phyloP scores from a whole-genome alignment of 352 stramenopile species.

The Hyaloperonospora brassicae region DNA sequence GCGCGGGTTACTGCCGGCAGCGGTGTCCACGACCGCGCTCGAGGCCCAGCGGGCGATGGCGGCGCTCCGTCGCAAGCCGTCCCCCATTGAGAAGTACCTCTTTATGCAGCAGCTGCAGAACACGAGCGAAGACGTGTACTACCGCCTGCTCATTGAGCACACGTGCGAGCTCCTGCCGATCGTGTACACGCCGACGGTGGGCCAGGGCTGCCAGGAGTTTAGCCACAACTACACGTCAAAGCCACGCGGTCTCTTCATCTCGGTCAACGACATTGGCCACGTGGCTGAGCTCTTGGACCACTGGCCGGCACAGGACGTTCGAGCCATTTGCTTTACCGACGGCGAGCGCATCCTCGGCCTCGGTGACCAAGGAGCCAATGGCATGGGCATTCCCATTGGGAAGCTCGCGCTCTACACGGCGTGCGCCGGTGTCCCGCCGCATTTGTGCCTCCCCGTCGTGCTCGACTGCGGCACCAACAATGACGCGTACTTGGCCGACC shows the following conservation, averaged over 20 bases:
- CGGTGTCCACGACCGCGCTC: conserved; percentile 71
- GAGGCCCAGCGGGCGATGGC: conserved; percentile 86
- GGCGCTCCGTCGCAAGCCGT: conserved; percentile 73
- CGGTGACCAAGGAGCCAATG: conserved; percentile 89
- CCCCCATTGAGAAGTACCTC: conserved; percentile 90
- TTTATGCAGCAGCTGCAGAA: conserved; percentile 89
- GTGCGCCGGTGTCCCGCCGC: conserved; percentile 88
- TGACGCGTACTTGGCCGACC: conserved; percentile 85
- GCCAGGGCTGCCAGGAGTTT: conserved; percentile 88
- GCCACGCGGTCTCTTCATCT: conserved; percentile 89
- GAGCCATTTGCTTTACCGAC: conserved; percentile 96
- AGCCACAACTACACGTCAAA: conserved; percentile 85
- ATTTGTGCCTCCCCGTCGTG: conserved; percentile 90
- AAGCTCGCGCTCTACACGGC: conserved; percentile 93
- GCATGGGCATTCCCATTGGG: conserved; percentile 90
- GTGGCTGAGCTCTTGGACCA: conserved; percentile 90
- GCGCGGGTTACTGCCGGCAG: conserved; percentile 86
- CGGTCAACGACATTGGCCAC: conserved; percentile 69
- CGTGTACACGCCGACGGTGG: conserved; percentile 97
- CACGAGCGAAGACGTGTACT: conserved; percentile 88
- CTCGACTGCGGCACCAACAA: conserved; percentile 96
- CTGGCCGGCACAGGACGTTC: conserved; percentile 93
- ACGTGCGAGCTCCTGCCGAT: conserved; percentile 91
- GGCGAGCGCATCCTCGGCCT: conserved; percentile 93
- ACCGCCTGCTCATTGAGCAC: conserved; percentile 85